Evolutionary conservation across 805 yeast genomes (phyloP).

Genomic region (Wickerhamiella sergipiensis): DNA sequence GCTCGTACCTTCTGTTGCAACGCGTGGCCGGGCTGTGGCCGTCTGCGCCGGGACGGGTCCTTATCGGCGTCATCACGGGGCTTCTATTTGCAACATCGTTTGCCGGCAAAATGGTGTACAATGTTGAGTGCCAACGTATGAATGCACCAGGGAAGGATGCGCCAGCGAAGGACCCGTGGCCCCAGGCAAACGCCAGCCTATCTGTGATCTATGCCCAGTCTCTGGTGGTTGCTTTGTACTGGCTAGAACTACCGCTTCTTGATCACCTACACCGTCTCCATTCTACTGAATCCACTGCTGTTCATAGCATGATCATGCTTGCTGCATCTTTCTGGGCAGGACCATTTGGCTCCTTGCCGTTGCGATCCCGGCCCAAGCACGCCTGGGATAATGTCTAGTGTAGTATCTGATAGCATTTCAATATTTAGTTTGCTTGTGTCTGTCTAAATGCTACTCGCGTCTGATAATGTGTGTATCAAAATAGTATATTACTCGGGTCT

Average conservation of each 20-base stretch:
- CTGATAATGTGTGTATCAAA: too few species aligned
- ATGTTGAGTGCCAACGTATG: neutral
- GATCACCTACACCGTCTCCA: neutral
- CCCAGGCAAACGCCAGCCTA: neutral
- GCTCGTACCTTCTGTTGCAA: neutral
- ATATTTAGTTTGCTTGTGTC: too few species aligned
- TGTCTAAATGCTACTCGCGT: too few species aligned
- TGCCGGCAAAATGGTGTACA: neutral
- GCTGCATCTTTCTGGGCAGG: neutral
- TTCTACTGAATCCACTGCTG: too few species aligned
- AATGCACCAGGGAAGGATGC: too few species aligned
- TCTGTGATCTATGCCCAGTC: neutral
- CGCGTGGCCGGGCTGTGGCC: neutral
- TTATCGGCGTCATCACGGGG: neutral
- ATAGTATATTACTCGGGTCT: too few species aligned
- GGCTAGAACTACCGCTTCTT: neutral
- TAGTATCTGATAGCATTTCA: too few species aligned
- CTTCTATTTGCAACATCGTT: neutral
- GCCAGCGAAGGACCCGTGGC: neutral
- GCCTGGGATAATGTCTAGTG: too few species aligned
- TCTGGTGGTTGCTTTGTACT: neutral
- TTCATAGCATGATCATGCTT: neutral
- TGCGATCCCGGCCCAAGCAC: too few species aligned
- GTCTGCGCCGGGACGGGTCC: neutral
- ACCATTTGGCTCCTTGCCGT: too few species aligned